A percentile compares a stretch with the other conserved stretches of the same genome.
Evolutionary conservation across 2,329 filamentous ascomycete genomes (phyloP).

Genomic region (Claviceps monticola): DNA sequence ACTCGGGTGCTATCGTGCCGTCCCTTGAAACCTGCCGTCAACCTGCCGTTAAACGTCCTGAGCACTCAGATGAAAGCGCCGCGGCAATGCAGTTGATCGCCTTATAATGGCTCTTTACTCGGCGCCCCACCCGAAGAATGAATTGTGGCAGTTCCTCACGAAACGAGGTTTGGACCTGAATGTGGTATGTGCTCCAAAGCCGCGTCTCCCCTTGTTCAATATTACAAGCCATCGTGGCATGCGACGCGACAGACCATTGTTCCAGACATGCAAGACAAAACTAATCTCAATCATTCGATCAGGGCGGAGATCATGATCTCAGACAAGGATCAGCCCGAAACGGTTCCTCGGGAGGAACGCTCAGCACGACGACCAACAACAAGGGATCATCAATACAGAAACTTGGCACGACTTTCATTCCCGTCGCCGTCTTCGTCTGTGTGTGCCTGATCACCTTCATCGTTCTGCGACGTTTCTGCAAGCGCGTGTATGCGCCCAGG

Average conservation of each 20-base stretch:
- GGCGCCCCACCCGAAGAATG: neutral
- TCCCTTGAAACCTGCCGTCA: neutral
- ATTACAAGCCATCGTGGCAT: neutral
- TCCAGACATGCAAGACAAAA: neutral
- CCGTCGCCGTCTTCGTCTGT: slow-evolving; percentile 35
- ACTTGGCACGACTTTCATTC: slow-evolving; percentile 37
- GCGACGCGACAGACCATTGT: neutral
- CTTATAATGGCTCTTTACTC: slow-evolving; percentile 4
- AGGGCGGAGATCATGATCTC: slow-evolving; percentile 13
- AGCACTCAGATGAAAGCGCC: neutral
- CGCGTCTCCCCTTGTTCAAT: neutral
- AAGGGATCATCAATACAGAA: slow-evolving; percentile 23
- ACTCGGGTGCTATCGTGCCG: neutral
- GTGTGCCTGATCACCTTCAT: slow-evolving; percentile 38
- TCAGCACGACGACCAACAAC: slow-evolving; percentile 18
- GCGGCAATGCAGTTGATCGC: slow-evolving; percentile 1
- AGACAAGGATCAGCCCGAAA: slow-evolving; percentile 22
- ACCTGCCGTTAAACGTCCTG: neutral
- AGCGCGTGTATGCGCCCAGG: slow-evolving; percentile 42
- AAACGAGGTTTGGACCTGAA: slow-evolving; percentile 3
- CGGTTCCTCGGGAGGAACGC: slow-evolving; percentile 20
- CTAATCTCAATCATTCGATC: neutral
- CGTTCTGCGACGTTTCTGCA: slow-evolving; percentile 29
- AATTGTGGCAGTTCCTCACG: slow-evolving; percentile 1
- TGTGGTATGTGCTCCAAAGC: slow-evolving; percentile 2